phyloP scores from a whole-genome alignment of 495 filamentous ascomycete species.

The Pseudomonodictys pantanalensis region DNA sequence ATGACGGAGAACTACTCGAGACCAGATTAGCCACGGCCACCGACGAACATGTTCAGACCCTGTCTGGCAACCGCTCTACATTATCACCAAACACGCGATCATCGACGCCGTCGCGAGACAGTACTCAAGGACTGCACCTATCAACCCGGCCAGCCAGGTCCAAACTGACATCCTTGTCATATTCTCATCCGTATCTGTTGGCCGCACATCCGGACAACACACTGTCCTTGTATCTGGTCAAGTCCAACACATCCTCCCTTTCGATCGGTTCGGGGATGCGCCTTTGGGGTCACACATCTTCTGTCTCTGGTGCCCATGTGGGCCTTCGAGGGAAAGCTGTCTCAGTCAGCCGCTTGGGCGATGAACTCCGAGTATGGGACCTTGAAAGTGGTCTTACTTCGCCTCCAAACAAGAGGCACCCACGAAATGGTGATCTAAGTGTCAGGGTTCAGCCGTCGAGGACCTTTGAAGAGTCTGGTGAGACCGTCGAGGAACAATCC shows the following conservation, averaged over 20 bases:
- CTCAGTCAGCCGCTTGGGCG: constrained; percentile 74
- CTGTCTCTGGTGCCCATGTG: constrained; percentile 81
- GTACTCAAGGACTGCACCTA: neutral
- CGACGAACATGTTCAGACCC: constrained; percentile 40
- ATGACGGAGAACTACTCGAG: constrained; percentile 51
- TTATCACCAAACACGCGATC: constrained; percentile 25
- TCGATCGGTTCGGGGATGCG: constrained; percentile 71
- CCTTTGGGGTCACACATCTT: constrained; percentile 93
- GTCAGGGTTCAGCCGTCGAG: constrained; percentile 53
- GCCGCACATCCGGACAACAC: constrained; percentile 91
- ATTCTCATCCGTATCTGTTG: constrained; percentile 88
- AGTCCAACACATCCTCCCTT: constrained; percentile 63
- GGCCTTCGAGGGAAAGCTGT: constrained; percentile 86
- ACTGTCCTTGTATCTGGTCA: constrained; percentile 79
- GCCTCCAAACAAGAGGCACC: constrained; percentile 41
- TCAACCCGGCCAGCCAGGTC: constrained; percentile 8
- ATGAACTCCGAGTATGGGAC: constrained; percentile 92
- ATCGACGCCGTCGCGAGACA: constrained; percentile 12
- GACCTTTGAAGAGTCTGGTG: constrained; percentile 26
- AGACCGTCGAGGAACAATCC: constrained; percentile 8
- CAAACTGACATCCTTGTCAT: constrained; percentile 73
- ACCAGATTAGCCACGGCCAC: constrained; percentile 55
- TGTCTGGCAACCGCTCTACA: constrained; percentile 13
- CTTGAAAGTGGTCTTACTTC: constrained; percentile 69
- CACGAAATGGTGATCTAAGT: constrained; percentile 49